Conservation (phyloP, 352 stramenopile genomes). For the Pythium dissotocum region DNA sequence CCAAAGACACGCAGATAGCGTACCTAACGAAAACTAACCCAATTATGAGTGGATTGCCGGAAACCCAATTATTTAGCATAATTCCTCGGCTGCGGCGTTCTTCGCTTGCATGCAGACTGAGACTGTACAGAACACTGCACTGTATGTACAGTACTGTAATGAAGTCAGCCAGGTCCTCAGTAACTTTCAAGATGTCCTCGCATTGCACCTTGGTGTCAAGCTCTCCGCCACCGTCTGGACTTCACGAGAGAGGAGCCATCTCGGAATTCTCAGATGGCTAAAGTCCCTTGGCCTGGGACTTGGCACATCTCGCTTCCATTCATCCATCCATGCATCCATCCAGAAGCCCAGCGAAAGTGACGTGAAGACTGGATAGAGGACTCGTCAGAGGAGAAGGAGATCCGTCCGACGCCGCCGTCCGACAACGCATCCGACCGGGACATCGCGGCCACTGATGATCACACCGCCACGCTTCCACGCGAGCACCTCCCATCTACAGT, state of each 20-base stretch:
- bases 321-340: neutral
- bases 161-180: neutral
- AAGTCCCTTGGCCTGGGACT: neutral
- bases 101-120: neutral
- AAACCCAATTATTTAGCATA: too few relatives aligned
- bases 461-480: neutral
- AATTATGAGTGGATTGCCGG: too few relatives aligned
- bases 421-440: neutral
- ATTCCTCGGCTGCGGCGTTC: too few relatives aligned
- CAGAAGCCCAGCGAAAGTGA: neutral
- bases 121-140: neutral
- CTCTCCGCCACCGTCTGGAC: constrained; percentile 1
- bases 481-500: neutral
- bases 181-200: neutral
- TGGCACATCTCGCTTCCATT: neutral
- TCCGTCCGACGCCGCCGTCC: neutral
- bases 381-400: neutral
- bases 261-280: constrained; percentile 12
- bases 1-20: too few relatives aligned
- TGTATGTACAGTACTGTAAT: too few relatives aligned
- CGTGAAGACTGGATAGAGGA: neutral
- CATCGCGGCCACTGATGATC: neutral
- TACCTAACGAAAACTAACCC: too few relatives aligned
- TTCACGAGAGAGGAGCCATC: constrained; percentile 4
- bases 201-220: neutral